Evolutionary conservation across 228 moss, liverwort and hornwort species (phyloP).

Genomic region (Sphagnum fallax): DNA sequence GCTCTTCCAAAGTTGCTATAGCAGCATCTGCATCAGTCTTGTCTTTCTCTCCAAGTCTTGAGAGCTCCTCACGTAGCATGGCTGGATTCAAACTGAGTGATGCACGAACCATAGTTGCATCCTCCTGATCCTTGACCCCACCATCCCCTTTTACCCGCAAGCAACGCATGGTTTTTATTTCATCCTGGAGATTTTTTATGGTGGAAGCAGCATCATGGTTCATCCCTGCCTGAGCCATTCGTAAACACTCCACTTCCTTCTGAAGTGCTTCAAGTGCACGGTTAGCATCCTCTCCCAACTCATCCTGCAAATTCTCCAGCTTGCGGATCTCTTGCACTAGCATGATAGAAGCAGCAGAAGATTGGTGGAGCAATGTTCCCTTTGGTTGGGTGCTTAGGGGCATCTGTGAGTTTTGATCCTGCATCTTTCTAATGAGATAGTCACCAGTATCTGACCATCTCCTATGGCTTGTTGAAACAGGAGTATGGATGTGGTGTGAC

Average conservation of each 20-base stretch:
- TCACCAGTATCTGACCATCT: constrained; percentile 61
- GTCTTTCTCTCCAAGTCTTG: constrained; percentile 75
- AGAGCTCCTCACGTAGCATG: constrained; percentile 74
- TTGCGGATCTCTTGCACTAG: constrained; percentile 98
- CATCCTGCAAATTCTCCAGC: constrained; percentile 96
- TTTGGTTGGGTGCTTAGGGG: constrained; percentile 18
- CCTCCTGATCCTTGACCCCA: constrained; percentile 1
- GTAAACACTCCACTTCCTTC: constrained; percentile 91
- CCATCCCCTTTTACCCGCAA: constrained; percentile 31
- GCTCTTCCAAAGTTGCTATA: constrained; percentile 91
- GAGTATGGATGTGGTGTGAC: too few relatives aligned
- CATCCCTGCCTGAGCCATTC: constrained; percentile 97
- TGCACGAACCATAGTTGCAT: constrained; percentile 26
- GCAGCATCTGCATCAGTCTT: constrained; percentile 80
- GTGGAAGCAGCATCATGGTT: constrained; percentile 92
- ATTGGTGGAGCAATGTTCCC: constrained; percentile 59
- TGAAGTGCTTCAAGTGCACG: constrained; percentile 94
- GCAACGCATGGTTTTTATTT: constrained; percentile 75
- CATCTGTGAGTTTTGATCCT: constrained; percentile 29
- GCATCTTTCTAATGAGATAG: constrained; percentile 42
- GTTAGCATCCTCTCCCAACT: constrained; percentile 92
- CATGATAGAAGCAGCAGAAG: constrained; percentile 87
- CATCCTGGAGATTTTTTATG: constrained; percentile 86
- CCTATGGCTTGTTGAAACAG: constrained; percentile 20
- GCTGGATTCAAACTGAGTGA: constrained; percentile 42